Base-by-base conservation (phyloP, 768 basidiomycete genomes). In the Pholiota conissans region DNA sequence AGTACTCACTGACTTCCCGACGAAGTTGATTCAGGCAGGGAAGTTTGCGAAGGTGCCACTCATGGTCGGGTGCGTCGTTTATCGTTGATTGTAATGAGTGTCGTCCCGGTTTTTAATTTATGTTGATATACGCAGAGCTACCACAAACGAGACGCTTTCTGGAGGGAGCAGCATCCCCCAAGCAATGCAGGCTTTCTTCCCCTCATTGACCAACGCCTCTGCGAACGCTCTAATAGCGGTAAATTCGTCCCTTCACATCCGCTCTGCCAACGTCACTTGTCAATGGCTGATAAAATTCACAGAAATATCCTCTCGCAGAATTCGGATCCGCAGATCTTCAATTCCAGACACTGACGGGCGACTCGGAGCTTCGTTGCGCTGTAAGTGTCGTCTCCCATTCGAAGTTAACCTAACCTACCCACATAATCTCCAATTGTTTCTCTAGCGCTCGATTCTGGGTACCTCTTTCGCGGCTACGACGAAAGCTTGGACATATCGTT, bases 21-120 rank as follows among this genome's bases (percentile, higher is more conserved):
- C 83, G 1, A 64, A 66, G 27, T 73, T 73, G 6, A 75, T 88
- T 34, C 63, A 75, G 3, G 50, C 67, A 1, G 80, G 82, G 3
- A 73, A 76, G 18, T 82, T 83, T 54, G 69, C 74, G 0, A 67
- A 73, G n/a, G 80, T 86, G 3, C 80, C 84, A 5, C 64, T 87
- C 3, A 80, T 90, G 29, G 79, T 84, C 29, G 84, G 85, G 86
- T 86, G 63, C 18, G 76, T 67, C n/a, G n/a, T n/a, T n/a, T n/a
- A n/a, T n/a, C 18, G 30, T 32, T 32, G 30, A 13, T 32, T 32
- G 7, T 32, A 6, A 13, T 32, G 30, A n/a, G n/a, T n/a, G n/a
- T n/a, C n/a, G n/a, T n/a, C n/a, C n/a, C n/a, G n/a, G n/a, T n/a
- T n/a, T n/a, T n/a, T n/a, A n/a, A n/a, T n/a, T n/a, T n/a, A n/a